phyloP scores from a whole-genome alignment of 2,329 filamentous ascomycete species.

The Talaromyces islandicus region DNA sequence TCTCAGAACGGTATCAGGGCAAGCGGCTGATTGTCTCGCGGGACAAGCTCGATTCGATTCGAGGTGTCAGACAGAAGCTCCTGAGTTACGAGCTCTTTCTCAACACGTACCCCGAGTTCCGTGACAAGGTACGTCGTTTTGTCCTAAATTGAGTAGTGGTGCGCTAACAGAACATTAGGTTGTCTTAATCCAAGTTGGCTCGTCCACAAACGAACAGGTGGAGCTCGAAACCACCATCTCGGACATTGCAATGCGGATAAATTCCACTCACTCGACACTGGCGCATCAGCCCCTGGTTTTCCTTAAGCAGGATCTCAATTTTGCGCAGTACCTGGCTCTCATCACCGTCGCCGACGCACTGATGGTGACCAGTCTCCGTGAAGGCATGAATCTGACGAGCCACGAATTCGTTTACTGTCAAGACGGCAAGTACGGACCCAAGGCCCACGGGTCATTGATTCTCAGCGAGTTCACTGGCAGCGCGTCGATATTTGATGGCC shows the following conservation, averaged over 20 bases:
- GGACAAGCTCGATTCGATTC: conserved; percentile 89
- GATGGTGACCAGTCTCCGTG: conserved; percentile 90
- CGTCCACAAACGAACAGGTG: conserved; percentile 80
- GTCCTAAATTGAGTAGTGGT: not conserved
- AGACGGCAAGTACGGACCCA: conserved; percentile 66
- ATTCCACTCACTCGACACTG: conserved; percentile 82
- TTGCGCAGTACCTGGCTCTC: conserved; percentile 86
- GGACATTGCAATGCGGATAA: conserved; percentile 91
- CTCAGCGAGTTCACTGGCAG: conserved; percentile 94
- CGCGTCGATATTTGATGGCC: conserved; percentile 72
- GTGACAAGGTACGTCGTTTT: conserved; percentile 52
- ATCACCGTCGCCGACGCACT: conserved; percentile 83
- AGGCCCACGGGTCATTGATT: conserved; percentile 83
- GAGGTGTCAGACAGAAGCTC: conserved; percentile 88
- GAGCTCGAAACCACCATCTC: conserved; percentile 84
- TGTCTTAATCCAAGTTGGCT: conserved; percentile 88
- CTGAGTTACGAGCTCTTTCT: conserved; percentile 89
- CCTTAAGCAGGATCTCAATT: conserved; percentile 89
- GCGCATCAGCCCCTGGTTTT: conserved; percentile 91
- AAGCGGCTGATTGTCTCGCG: conserved; percentile 89
- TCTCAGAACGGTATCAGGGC: conserved; percentile 76
- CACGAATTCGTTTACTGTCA: conserved; percentile 94
- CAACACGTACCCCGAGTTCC: conserved; percentile 87
- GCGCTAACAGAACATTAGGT: conserved; percentile 44
- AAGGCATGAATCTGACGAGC: conserved; percentile 94